These are phyloP conservation scores for Botrytis tulipae DNA, from an alignment of 2,329 filamentous ascomycete genomes.

Conservation along the genomic window DNA sequence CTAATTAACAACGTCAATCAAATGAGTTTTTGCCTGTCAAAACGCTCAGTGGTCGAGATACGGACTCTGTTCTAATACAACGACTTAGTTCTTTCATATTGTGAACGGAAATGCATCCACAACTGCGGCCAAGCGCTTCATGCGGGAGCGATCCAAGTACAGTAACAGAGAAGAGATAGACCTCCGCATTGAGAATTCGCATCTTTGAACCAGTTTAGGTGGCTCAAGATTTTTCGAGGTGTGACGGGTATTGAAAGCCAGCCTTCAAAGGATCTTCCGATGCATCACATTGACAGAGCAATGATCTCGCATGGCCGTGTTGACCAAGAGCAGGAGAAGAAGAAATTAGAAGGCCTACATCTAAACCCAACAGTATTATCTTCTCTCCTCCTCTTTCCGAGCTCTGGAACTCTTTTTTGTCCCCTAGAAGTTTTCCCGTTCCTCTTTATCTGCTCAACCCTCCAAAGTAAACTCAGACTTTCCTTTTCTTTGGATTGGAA, in stretches of 20 bases:
- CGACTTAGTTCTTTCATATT: background rate
- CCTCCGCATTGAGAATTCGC: background rate
- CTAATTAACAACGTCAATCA: background rate
- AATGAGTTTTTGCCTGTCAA: background rate
- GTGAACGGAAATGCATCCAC: background rate
- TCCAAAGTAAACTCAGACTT: too few species aligned
- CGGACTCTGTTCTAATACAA: background rate
- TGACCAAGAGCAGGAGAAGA: too few species aligned
- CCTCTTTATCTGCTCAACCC: too few species aligned
- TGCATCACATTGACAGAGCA: background rate
- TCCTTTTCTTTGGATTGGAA: too few species aligned
- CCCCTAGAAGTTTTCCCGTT: too few species aligned
- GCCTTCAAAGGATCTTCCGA: background rate
- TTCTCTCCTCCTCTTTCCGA: too few species aligned
- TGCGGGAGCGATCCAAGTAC: background rate
- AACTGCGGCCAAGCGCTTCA: background rate
- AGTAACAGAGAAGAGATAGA: background rate
- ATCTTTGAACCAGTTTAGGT: rapidly evolving
- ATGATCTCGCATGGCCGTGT: too few species aligned
- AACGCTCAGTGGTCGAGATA: background rate
- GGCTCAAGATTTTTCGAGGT: background rate
- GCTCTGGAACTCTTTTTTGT: too few species aligned
- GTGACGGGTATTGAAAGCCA: background rate
- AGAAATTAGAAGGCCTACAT: too few species aligned
- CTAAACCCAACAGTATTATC: too few species aligned